Base-by-base conservation (phyloP, 805 yeast genomes). In the Metschnikowia henanensis region DNA sequence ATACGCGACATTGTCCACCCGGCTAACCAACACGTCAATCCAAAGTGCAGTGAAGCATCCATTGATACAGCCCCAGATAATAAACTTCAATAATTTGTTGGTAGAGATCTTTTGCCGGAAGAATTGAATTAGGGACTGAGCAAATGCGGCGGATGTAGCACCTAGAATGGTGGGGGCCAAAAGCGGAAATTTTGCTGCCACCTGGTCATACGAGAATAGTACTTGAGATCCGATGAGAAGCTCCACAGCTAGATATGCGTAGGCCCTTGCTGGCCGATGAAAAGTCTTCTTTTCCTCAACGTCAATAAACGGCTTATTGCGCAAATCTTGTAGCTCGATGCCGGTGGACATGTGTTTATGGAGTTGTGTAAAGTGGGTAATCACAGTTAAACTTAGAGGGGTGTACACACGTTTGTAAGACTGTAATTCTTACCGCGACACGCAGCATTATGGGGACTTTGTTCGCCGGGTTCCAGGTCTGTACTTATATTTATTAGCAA, bases 61-160 rank as follows among this genome's bases (percentile, higher is more conserved):
- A 57, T 81, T 81, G 35, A 81, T 62, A 10, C 70, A 59, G 15
- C 88, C 88, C 86, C 86, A 82, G 2, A 74, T 56, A 44, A 70
- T 55, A 50, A 82, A 82, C 53, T 81, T 81, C 42, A 66, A 49
- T 38, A 55, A 58, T 28, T 62, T 57, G 43, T 58, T 59, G 6
- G 61, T 46, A 19, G 62, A 62, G 43, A 63, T 60, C 45, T 66
- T 70, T 29, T 52, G 58, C 44, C 61, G 66, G 37, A 50, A 46
- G 42, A 47, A 42, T 52, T 71, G 76, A 49, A 62, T 69, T 4
- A 67, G 36, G 3, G 73, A 64, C 53, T 70, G 75, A 2, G 75
- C 76, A 41, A 70, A 55, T 18, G 69, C 71, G 2, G 73, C 75
- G 1, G 74, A 62, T 1, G 63, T 56, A 8, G 70, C 60, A 2